Base-by-base conservation (phyloP, 257 asterid species). In the Fraxinus quadrangulata region DNA sequence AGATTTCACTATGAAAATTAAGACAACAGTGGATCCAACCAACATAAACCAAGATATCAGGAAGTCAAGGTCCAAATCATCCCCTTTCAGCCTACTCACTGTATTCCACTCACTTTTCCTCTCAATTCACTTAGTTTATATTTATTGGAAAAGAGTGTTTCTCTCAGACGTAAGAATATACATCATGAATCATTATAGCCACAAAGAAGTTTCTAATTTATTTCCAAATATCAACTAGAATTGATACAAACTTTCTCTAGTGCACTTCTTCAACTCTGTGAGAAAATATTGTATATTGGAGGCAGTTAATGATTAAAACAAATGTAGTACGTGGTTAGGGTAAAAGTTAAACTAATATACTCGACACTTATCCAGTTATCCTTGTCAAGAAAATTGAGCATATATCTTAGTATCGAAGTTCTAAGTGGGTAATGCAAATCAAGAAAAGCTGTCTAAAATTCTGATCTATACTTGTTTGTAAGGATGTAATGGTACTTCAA, bases 41-140 rank as follows among this genome's bases (percentile, higher is more conserved):
- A 19, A 17, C 63, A 51, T 51, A 19, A 5, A 12, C 63, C 63
- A 51, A 17, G 63, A 51, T 4, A 17, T 19, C 51, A 13, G 51
- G 51, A 45, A 11, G 19, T 13, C 51, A 13, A 45, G 19, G 51
- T 45, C 19, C 51, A 45, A 12, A 45, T 12, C 49, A 42, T 17
- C 9, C 61, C 61, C 61, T 16, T 49, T 49, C 61, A 49, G 21
- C 23, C 37, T 24, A 30, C 5, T 71, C 34, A 6, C 28, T 37
- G 51, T n/a, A 74, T 51, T 74, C 51, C n/a, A 4, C 42, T 40
- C 59, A 59, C 76, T 56, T 74, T 19, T 54, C 26, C 65, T 17
- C 9, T 19, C 65, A 54, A 54, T 17, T 19, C 63, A 54, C 63
- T 6, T 54, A 5, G 24, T 4, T 19, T 19, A 1, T 5, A 54